phyloP scores from a whole-genome alignment of 345 rosid species.

The Cardamine occulta region DNA sequence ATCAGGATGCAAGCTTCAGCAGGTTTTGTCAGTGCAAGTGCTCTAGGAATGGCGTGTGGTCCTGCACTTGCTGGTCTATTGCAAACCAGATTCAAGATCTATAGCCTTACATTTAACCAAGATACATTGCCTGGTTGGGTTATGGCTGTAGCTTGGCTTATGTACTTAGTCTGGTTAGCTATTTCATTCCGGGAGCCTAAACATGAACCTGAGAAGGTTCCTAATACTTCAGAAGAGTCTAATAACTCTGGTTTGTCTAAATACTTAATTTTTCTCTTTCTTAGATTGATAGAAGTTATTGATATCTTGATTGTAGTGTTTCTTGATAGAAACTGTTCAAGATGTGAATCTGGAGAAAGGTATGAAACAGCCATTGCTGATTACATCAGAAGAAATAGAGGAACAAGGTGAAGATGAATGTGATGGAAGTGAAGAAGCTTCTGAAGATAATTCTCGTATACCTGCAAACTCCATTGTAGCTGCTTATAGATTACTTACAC shows the following conservation, averaged over 20 bases:
- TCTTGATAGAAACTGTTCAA: slow-evolving; percentile 53
- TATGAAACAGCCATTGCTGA: slow-evolving; percentile 67
- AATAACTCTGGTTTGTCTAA: slow-evolving; percentile 49
- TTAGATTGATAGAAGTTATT: background rate
- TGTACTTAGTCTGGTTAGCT: slow-evolving; percentile 79
- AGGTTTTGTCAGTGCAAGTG: slow-evolving; percentile 99
- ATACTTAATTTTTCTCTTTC: background rate
- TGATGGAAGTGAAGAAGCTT: slow-evolving; percentile 70
- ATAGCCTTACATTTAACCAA: slow-evolving; percentile 76
- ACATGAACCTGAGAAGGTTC: slow-evolving; percentile 49
- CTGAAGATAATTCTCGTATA: slow-evolving; percentile 50
- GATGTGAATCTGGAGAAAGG: slow-evolving; percentile 73
- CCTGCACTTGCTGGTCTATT: slow-evolving; percentile 96
- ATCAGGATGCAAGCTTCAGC: slow-evolving; percentile 98
- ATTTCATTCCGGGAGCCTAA: slow-evolving; percentile 80
- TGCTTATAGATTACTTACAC: slow-evolving; percentile 87
- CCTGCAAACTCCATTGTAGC: slow-evolving; percentile 71
- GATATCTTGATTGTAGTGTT: background rate
- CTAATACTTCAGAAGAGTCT: slow-evolving; percentile 41
- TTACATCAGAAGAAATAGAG: slow-evolving; percentile 56
- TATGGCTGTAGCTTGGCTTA: slow-evolving; percentile 89
- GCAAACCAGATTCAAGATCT: slow-evolving; percentile 76
- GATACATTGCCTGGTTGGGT: slow-evolving; percentile 97
- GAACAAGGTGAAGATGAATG: slow-evolving; percentile 60
- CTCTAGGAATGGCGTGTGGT: slow-evolving; percentile 99